A percentile compares a stretch with the other conserved stretches of the same genome.
Conservation (phyloP, 768 basidiomycete species). For the Mycena haematopus region DNA sequence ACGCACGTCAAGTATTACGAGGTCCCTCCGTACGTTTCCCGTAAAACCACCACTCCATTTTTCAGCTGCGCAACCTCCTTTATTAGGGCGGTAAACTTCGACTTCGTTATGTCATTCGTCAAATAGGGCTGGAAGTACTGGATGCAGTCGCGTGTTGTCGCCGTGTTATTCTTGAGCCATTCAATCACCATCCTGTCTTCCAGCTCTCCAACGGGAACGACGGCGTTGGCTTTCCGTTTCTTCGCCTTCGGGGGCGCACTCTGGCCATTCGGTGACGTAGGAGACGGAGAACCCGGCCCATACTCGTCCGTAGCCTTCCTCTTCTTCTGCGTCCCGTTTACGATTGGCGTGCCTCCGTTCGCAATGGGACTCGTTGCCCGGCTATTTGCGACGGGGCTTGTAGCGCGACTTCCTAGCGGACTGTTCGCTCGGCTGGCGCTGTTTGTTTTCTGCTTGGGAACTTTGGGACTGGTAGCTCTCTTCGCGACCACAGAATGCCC, state of each 20-base stretch:
- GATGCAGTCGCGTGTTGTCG: slow-evolving; percentile 82
- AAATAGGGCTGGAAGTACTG: slow-evolving; percentile 80
- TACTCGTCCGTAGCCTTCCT: slow-evolving; percentile 54
- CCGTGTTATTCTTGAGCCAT: slow-evolving; percentile 70
- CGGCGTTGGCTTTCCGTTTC: slow-evolving; percentile 56
- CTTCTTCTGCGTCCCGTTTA: slow-evolving; percentile 30
- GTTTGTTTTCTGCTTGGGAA: slow-evolving; percentile 59
- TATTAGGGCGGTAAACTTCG: slow-evolving; percentile 77
- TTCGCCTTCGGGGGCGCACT: slow-evolving; percentile 49
- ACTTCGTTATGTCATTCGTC: slow-evolving; percentile 71
- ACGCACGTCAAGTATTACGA: slow-evolving; percentile 26
- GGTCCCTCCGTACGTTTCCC: slow-evolving; percentile 45
- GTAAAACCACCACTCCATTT: slow-evolving; percentile 66
- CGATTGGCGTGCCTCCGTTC: slow-evolving; percentile 30
- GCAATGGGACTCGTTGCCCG: slow-evolving; percentile 53
- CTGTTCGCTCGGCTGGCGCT: slow-evolving; percentile 62
- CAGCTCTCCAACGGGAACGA: slow-evolving; percentile 60
- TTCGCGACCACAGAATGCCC: slow-evolving; percentile 84
- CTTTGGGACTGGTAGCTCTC: slow-evolving; percentile 84
- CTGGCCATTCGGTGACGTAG: slow-evolving; percentile 37
- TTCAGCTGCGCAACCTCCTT: slow-evolving; percentile 80
- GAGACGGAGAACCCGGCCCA: slow-evolving; percentile 36
- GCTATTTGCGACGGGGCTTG: slow-evolving; percentile 53
- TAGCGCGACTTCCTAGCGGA: slow-evolving; percentile 64
- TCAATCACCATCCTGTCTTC: slow-evolving; percentile 72